Evolutionary conservation across 441 rosid species (phyloP), one percentile per base, ranked within the genome.

Genomic region (Euphorbia celastroides): DNA sequence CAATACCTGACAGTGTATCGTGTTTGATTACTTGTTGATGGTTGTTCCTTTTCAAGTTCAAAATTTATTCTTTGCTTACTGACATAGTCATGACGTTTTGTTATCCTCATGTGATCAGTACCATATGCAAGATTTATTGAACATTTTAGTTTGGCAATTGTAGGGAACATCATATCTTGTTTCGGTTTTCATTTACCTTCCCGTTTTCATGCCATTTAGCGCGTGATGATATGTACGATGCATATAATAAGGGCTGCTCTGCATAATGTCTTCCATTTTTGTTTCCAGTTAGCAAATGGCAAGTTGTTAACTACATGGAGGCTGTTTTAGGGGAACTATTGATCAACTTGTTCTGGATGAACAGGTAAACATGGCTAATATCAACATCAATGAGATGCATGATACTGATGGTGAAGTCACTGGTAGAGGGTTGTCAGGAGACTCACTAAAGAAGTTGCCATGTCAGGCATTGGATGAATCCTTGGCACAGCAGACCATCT

Each of bases 391-490:
- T 41, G 89, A 79, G 28, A 72, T 71, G 22, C 76, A 73, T 64
- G 89, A 78, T 67, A 63, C 57, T 64, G 64, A 72, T 59, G 82
- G 78, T 31, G 84, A 80, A 78, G 64, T 76, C 36, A 77, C 66
- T 63, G 62, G 84, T 0, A 81, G 79, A 77, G 93, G 97, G 55
- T 77, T 90, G 70, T 82, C 95, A 0, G 83, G 84, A 61, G 84
- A 85, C 28, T 73, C 81, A 26, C 77, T 88, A 61, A 85, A 82
- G 72, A 85, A 82, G 69, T 71, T 90, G 71, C 93, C 95, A 30
- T 85, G 83, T 74, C 80, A 84, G 61, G 82, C 82, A 73, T 68
- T 77, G 71, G 85, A 80, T 68, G 89, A 86, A 64, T 76, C 63
- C 65, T 71, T 73, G 72, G 81, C 81, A 67, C 68, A 63, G 58